Evolutionary conservation across 495 filamentous ascomycete genomes (phyloP).

Genomic region (Hypoxylon subgilvum): DNA sequence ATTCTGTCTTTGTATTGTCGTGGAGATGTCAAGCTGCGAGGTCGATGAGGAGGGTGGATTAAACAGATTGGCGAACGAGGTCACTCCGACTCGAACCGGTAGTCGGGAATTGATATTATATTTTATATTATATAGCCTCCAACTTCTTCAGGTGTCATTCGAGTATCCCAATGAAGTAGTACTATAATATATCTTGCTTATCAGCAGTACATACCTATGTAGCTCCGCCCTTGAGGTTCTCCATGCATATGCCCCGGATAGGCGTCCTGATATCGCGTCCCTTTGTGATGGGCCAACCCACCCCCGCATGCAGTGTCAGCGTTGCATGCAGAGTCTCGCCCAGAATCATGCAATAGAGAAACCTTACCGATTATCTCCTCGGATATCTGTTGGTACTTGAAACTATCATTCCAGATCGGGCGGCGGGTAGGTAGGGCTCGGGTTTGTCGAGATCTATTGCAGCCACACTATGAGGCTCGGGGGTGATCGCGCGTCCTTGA

Average conservation of each 20-base stretch:
- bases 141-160: not conserved
- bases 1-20: slow-evolving; percentile 9
- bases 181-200: slow-evolving; percentile 26
- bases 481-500: no score
- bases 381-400: slow-evolving; percentile 8
- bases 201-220: slow-evolving; percentile 7
- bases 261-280: slow-evolving; percentile 21
- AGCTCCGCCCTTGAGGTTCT: slow-evolving; percentile 19
- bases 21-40: slow-evolving; percentile 1
- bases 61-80: slow-evolving; percentile 1
- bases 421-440: not conserved
- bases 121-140: slow-evolving; percentile 19
- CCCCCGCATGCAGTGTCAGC: slow-evolving; percentile 37
- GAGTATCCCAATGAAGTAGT: slow-evolving; percentile 5
- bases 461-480: no score
- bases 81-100: not conserved
- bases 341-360: slow-evolving; percentile 3
- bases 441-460: no score
- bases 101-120: not conserved
- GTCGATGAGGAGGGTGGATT: not conserved
- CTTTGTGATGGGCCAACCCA: slow-evolving; percentile 6
- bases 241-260: slow-evolving; percentile 21
- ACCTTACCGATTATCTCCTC: slow-evolving; percentile 9
- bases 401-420: slow-evolving; percentile 23
- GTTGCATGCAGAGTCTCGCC: slow-evolving; percentile 35